Percentiles rank a stretch among this genome's conserved stretches.
Evolutionary conservation across 805 yeast genomes (phyloP).

Genomic region (Saccharomycopsis javanensis): DNA sequence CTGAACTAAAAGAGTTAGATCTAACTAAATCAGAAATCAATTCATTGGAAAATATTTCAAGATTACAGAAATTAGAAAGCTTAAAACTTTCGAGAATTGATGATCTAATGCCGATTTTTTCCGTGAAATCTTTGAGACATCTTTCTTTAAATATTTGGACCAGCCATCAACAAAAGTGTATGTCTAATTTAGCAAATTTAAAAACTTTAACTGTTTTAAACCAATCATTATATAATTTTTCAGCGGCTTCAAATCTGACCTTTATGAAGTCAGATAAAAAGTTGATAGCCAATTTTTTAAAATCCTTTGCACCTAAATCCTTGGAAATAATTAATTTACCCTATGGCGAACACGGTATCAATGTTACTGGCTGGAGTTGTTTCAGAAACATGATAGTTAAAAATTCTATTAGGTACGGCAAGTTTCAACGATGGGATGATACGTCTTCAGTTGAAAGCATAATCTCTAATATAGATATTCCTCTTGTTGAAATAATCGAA

Average conservation of each 20-base stretch:
- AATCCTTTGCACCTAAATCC: background rate
- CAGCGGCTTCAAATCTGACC: background rate
- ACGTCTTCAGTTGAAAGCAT: background rate
- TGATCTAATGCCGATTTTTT: background rate
- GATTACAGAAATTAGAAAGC: background rate
- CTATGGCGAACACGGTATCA: background rate
- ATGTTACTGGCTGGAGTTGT: background rate
- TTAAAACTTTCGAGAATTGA: background rate
- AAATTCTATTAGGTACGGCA: background rate
- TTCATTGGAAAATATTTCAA: background rate
- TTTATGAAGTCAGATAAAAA: background rate
- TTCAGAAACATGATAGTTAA: background rate
- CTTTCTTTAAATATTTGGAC: background rate
- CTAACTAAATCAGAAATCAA: background rate
- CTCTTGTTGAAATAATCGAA: background rate
- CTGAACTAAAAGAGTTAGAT: background rate
- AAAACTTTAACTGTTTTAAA: background rate
- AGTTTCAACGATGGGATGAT: background rate
- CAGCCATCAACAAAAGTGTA: background rate
- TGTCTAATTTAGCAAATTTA: background rate
- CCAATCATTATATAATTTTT: background rate
- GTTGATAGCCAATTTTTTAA: background rate
- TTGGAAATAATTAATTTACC: background rate
- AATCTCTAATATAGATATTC: background rate
- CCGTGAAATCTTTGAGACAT: background rate